These are phyloP conservation scores for Chaetomiaceae sp. DNA, from an alignment of 2,329 filamentous ascomycete genomes.

Conservation along the genomic window DNA sequence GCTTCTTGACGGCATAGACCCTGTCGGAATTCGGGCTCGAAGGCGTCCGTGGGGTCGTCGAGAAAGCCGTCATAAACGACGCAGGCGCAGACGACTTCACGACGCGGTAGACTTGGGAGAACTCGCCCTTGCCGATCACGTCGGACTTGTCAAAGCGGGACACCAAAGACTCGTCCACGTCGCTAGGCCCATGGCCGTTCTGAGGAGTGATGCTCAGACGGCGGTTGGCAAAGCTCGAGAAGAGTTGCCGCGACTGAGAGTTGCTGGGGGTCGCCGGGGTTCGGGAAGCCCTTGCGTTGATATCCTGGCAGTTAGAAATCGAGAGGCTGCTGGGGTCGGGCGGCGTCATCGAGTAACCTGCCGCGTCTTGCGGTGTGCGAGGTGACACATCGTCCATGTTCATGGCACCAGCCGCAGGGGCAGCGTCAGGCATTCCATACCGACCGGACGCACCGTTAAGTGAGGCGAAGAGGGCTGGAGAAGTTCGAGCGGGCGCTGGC, in stretches of 20 bases:
- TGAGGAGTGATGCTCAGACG: constrained; percentile 63
- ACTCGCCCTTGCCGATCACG: constrained; percentile 80
- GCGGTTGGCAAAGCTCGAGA: constrained; percentile 46
- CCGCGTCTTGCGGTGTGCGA: constrained; percentile 71
- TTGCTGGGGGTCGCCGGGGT: constrained; percentile 80
- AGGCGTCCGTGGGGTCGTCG: constrained; percentile 42
- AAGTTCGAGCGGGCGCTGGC: constrained; percentile 32
- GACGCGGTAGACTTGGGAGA: constrained; percentile 87
- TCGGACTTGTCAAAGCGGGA: constrained; percentile 77
- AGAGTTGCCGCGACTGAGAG: constrained; percentile 46
- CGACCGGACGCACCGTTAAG: constrained; percentile 30
- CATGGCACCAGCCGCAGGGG: constrained; percentile 57
- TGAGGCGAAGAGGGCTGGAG: constrained; percentile 23
- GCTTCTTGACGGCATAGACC: constrained; percentile 92
- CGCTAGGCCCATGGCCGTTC: constrained; percentile 62
- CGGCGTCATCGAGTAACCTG: constrained; percentile 63
- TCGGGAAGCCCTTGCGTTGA: constrained; percentile 31
- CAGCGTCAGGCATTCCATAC: constrained; percentile 49
- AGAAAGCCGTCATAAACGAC: constrained; percentile 31
- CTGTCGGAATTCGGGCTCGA: constrained; percentile 50
- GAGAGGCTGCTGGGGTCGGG: constrained; percentile 79
- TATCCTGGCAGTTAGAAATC: constrained; percentile 59
- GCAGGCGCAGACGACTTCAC: constrained; percentile 33
- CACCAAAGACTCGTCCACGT: constrained; percentile 70
- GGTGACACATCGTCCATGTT: constrained; percentile 53